Evolutionary conservation across 495 filamentous ascomycete genomes (phyloP).

Genomic region (Pyrenopolyporus hunteri): DNA sequence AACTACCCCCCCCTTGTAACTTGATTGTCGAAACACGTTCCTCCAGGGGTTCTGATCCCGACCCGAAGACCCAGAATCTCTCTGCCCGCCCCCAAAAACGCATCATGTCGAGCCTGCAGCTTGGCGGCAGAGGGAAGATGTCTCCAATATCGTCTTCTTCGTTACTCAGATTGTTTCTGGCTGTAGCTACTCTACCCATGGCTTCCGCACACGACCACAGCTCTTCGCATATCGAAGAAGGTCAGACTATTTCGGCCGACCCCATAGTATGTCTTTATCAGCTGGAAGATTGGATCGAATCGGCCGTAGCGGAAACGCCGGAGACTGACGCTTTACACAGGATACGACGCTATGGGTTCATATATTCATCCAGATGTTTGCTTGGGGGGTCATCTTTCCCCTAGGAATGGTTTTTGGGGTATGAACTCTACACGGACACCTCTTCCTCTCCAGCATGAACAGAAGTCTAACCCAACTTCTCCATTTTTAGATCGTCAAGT

Average conservation of each 20-base stretch:
- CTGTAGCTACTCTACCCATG: conserved; percentile 43
- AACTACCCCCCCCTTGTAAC: conserved; percentile 20
- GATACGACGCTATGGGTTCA: conserved; percentile 91
- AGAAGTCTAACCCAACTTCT: conserved; percentile 1
- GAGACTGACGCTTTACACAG: conserved; percentile 49
- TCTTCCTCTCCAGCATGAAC: neutral
- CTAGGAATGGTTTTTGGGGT: conserved; percentile 95
- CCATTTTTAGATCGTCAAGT: conserved; percentile 74
- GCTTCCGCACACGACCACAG: conserved; percentile 75
- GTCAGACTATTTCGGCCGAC: conserved; percentile 74
- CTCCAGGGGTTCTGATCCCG: conserved; percentile 27
- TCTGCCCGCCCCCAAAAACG: conserved; percentile 32
- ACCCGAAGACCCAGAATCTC: conserved; percentile 12
- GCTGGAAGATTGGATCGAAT: neutral
- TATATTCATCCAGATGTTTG: conserved; percentile 83
- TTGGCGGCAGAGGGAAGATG: conserved; percentile 12
- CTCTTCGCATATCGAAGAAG: conserved; percentile 75
- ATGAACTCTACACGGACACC: conserved; percentile 42
- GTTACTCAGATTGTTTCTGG: conserved; percentile 25
- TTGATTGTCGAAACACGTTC: conserved; percentile 23
- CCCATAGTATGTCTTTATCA: conserved; percentile 74
- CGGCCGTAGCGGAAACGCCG: conserved; percentile 5
- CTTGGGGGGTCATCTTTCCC: conserved; percentile 92
- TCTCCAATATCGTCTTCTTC: conserved; percentile 27
- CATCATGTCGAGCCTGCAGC: conserved; percentile 18